phyloP scores from a whole-genome alignment of 2,329 filamentous ascomycete genomes.

The Emergomyces orientalis region DNA sequence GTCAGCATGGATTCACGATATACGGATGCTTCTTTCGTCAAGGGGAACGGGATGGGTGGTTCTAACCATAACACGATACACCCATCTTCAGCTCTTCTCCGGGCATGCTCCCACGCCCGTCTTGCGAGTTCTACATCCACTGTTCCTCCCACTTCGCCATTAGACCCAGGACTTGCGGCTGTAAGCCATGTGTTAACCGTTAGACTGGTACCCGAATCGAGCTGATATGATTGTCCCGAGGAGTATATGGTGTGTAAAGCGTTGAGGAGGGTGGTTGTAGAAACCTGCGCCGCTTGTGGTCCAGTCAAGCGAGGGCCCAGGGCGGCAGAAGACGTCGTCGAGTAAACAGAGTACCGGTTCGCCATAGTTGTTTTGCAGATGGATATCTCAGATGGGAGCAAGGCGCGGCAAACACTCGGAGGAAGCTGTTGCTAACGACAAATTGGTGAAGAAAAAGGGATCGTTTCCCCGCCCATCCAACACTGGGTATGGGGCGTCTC shows the following conservation, averaged over 20 bases:
- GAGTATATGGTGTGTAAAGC: constrained; percentile 83
- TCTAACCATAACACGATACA: constrained; percentile 80
- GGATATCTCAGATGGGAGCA: not conserved
- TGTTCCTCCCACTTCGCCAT: constrained; percentile 63
- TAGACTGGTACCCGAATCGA: constrained; percentile 83
- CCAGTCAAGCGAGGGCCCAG: constrained; percentile 48
- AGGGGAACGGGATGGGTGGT: not conserved
- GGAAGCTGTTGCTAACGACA: not conserved
- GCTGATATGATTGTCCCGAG: constrained; percentile 67
- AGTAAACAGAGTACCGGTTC: constrained; percentile 54
- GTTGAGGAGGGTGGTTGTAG: constrained; percentile 87
- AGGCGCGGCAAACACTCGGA: not conserved
- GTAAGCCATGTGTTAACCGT: constrained; percentile 96
- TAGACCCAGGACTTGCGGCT: constrained; percentile 58
- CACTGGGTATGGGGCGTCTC: not conserved
- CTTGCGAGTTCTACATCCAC: constrained; percentile 69
- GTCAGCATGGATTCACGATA: constrained; percentile 15
- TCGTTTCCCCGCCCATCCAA: not conserved
- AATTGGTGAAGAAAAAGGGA: not conserved
- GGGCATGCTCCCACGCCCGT: constrained; percentile 91
- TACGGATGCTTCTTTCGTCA: not conserved
- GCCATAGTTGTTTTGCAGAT: constrained; percentile 37
- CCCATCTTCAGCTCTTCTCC: constrained; percentile 87
- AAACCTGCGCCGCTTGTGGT: constrained; percentile 68
- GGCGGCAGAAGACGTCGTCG: constrained; percentile 50